These are phyloP conservation scores for Oropetium thomaeum DNA, from an alignment of 176 grass and related monocot species.

Conservation along the genomic window DNA sequence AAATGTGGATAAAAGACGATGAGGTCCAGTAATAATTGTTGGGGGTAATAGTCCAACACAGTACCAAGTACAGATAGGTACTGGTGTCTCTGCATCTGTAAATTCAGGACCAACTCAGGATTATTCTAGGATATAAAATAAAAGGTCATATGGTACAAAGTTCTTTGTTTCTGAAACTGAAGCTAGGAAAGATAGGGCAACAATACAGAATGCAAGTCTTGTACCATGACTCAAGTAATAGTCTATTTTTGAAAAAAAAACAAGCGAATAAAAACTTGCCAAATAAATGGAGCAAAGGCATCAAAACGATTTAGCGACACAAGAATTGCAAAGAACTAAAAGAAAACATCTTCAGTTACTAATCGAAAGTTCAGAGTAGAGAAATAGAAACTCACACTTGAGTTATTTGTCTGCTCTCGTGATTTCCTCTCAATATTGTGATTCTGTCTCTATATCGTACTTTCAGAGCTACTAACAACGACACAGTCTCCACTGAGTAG, in stretches of 20 bases:
- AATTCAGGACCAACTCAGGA: slow-evolving; percentile 10
- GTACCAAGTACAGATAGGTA: neutral
- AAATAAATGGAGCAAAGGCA: slow-evolving; percentile 2
- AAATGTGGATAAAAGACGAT: neutral
- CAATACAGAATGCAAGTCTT: neutral
- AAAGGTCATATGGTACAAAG: neutral
- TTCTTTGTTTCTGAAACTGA: neutral
- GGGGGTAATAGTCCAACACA: neutral
- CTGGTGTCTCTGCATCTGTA: neutral
- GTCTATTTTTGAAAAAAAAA: slow-evolving; percentile 4
- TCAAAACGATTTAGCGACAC: neutral
- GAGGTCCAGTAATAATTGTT: too few species aligned
- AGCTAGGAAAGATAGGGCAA: neutral
- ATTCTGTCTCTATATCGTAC: slow-evolving; percentile 77
- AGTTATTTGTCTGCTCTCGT: slow-evolving; percentile 78
- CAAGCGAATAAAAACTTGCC: neutral
- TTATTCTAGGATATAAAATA: neutral
- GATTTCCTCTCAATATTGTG: slow-evolving; percentile 76
- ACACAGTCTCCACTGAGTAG: slow-evolving; percentile 69
- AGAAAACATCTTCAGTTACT: too few species aligned
- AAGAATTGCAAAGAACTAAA: neutral
- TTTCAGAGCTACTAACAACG: slow-evolving; percentile 66
- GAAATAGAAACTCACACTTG: slow-evolving; percentile 67
- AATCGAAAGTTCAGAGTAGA: slow-evolving; percentile 12
- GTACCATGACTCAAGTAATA: neutral